These are phyloP conservation scores for Trichopus zeylanicus DNA, from an alignment of 116 monocot genomes.

Conservation along the genomic window DNA sequence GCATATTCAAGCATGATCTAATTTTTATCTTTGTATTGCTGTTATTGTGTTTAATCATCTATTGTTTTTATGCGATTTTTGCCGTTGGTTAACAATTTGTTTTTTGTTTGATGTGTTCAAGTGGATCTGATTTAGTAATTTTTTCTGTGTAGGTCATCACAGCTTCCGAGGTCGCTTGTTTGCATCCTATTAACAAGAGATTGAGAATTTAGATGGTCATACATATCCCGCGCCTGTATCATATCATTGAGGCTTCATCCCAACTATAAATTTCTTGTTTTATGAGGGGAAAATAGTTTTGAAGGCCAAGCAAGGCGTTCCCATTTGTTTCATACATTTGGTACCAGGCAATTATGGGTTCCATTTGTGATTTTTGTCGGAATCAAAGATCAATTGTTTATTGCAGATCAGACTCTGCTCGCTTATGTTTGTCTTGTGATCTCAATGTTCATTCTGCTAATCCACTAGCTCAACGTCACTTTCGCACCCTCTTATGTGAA, in stretches of 20 bases:
- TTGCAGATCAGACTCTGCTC: slow-evolving; percentile 83
- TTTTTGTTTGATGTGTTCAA: no score
- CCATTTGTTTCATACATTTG: neutral
- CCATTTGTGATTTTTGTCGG: slow-evolving; percentile 75
- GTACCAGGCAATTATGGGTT: slow-evolving; percentile 29
- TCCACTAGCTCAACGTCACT: slow-evolving; percentile 73
- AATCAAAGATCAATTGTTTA: slow-evolving; percentile 71
- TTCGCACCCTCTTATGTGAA: slow-evolving; percentile 75
- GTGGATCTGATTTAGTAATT: no score
- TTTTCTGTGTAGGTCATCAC: no score
- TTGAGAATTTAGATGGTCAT: no score
- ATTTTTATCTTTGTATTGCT: neutral
- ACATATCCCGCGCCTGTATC: no score
- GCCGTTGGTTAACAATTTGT: neutral
- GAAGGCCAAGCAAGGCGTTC: neutral
- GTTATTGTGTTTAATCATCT: neutral
- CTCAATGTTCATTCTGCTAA: slow-evolving; percentile 88
- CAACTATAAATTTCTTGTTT: no score
- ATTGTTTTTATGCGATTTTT: neutral
- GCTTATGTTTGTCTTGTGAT: slow-evolving; percentile 84
- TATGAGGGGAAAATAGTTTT: neutral
- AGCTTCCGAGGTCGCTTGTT: no score
- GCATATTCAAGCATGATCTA: neutral
- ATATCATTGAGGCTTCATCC: no score
- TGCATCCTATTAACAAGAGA: no score